Base-by-base conservation (phyloP, 192 early-diverging fungal species). In the Diversispora eburnea region DNA sequence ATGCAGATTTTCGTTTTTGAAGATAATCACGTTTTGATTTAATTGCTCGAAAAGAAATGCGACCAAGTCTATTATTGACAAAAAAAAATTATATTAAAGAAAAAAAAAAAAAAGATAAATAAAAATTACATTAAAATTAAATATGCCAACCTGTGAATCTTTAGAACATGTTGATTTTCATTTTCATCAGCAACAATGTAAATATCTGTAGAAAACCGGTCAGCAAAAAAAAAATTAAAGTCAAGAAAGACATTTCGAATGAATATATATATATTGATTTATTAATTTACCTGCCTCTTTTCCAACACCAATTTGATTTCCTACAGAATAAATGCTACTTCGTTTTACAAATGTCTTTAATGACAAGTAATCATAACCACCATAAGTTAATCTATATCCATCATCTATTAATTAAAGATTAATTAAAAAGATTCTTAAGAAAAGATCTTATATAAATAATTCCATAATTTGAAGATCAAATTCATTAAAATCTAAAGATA, bases 261-360 rank as follows among this genome's bases (percentile, higher is more conserved):
- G 9, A 13, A 77, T 22, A 22, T 17, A n/a, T 49, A 7, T 39
- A n/a, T 3, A 42, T 20, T 19, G 13, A 22, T 48, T 17, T 8
- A 33, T n/a, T 55, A 61, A 15, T 12, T 43, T 68, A 84, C 84
- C 87, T 4, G 97, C 97, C 81, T 99, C 98, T 80, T 99, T 99
- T 57, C 98, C 98, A 7, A 99, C 95, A 79, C 98, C 98, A 77
- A 99, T 98, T 83, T 98, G 96, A 83, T 98, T 97, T 19, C 98
- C 98, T 5, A 99, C 96, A 33, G 96, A 98, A 70, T 88, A 88
- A 15, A 99, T 89, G 1, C 88, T 83, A 9, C 92, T 93, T 55
- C 95, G 87, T 77, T 92, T 92, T 67, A 87, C 89, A 76, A 99
- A 84, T 6, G 98, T 94, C 78, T 92, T 94, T 46, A 99, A 84